Evolutionary conservation across 345 rosid genomes (phyloP).

Genomic region (Luvunga scandens): DNA sequence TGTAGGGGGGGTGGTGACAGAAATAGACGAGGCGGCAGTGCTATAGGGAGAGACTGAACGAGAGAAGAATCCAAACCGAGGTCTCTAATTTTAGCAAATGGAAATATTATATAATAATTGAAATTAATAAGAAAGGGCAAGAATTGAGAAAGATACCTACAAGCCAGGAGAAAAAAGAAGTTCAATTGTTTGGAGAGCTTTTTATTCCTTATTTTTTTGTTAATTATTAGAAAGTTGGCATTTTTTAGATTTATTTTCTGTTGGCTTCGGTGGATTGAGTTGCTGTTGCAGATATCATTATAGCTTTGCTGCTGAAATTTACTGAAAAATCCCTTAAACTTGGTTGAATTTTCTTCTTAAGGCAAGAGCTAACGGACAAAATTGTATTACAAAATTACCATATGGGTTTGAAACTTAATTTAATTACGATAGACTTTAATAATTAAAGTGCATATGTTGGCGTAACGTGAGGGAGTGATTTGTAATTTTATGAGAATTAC

Average conservation of each 20-base stretch:
- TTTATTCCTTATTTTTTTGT: not conserved
- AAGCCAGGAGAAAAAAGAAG: slow-evolving; percentile 1
- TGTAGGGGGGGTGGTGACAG: not conserved
- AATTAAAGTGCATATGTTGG: not conserved
- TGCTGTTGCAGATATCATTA: slow-evolving; percentile 32
- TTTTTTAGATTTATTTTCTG: slow-evolving; percentile 1
- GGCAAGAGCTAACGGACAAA: not conserved
- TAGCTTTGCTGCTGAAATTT: slow-evolving; percentile 20
- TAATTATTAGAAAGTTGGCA: not conserved
- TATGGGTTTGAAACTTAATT: not conserved
- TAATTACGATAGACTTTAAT: not conserved
- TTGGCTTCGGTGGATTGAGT: slow-evolving; percentile 25
- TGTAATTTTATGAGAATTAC: not conserved
- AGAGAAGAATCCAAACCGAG: slow-evolving; percentile 34
- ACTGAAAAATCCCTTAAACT: slow-evolving; percentile 8
- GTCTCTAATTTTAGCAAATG: slow-evolving; percentile 30
- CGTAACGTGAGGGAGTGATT: not conserved
- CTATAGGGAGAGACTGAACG: not conserved
- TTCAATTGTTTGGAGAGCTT: slow-evolving; percentile 6
- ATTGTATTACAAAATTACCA: not conserved
- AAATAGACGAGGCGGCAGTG: not conserved
- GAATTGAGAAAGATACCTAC: slow-evolving; percentile 23
- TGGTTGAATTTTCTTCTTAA: slow-evolving; percentile 9
- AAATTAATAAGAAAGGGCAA: slow-evolving; percentile 4
- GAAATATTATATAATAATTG: not conserved